phyloP scores from a whole-genome alignment of 108 stramenopile genomes.

The Cylindrotheca closterium region DNA sequence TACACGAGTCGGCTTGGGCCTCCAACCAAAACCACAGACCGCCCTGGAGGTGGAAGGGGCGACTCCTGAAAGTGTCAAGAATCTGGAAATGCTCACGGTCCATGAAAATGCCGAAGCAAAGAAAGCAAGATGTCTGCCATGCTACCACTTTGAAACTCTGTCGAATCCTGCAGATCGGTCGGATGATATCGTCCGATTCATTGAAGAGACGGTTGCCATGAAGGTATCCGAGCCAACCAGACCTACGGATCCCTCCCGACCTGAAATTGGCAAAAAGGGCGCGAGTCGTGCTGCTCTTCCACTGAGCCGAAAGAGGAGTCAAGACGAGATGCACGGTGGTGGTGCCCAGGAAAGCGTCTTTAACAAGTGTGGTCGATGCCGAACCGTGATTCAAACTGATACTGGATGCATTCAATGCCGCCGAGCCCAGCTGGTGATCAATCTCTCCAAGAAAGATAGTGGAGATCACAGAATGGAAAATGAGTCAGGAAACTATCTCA shows the following conservation, averaged over 20 bases:
- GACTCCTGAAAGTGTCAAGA: slow-evolving; percentile 13
- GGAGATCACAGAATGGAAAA: slow-evolving; percentile 15
- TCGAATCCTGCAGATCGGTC: slow-evolving; percentile 50
- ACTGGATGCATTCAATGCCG: slow-evolving; percentile 71
- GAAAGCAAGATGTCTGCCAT: slow-evolving; percentile 22
- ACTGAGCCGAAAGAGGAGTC: slow-evolving; percentile 33
- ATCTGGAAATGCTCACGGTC: slow-evolving; percentile 21
- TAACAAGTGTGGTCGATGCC: slow-evolving; percentile 68
- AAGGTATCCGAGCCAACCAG: slow-evolving; percentile 47
- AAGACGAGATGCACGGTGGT: slow-evolving; percentile 21
- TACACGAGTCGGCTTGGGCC: slow-evolving; percentile 75
- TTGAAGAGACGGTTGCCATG: slow-evolving; percentile 66
- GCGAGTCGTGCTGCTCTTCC: slow-evolving; percentile 26
- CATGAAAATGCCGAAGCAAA: slow-evolving; percentile 14
- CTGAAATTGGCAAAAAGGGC: slow-evolving; percentile 1
- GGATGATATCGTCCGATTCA: slow-evolving; percentile 69
- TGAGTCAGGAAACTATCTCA: slow-evolving; percentile 25
- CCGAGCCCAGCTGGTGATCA: slow-evolving; percentile 58
- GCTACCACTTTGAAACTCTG: slow-evolving; percentile 36
- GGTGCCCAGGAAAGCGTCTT: slow-evolving; percentile 13
- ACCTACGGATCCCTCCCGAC: slow-evolving; percentile 8
- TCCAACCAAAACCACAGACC: slow-evolving; percentile 28
- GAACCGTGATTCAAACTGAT: slow-evolving; percentile 44
- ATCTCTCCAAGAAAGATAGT: slow-evolving; percentile 49
- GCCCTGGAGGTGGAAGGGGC: slow-evolving; percentile 15